Evolutionary conservation across 352 stramenopile genomes (phyloP), one percentile per base, ranked within the genome.

Genomic region (Pythium utonaiense): DNA sequence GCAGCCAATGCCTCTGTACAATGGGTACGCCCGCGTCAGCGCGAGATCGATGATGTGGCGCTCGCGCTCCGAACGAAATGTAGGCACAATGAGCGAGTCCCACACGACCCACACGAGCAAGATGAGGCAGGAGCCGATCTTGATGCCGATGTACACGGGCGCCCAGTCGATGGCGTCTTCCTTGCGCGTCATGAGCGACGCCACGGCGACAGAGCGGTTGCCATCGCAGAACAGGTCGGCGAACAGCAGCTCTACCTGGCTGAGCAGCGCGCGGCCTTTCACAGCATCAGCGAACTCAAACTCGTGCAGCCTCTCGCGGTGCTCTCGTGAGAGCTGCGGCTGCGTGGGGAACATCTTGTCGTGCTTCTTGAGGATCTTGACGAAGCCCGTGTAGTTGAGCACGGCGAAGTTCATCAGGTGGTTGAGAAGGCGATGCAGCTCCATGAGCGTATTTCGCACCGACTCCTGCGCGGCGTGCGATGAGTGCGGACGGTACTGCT

Each of bases 311-410:
- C 73, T 76, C 17, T 50, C 48, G 51, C 74, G 74, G 57, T 90
- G 71, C 22, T 83, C 54, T 10, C 55, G 42, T 16, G 60, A 60
- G 10, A 84, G 64, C 28, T 73, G 62, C 31, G 73, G 66, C 54
- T 74, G 66, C 21, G 83, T 69, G 1, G 71, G 71, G 36, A 83
- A 77, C 60, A 82, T 79, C 53, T 98, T 98, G 71, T 98, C 95
- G 69, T 98, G 91, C 57, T 98, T 98, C 69, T 99, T 98, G 28
- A 98, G 67, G 63, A 99, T 98, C 72, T 99, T 99, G 21, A 99
- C 83, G 68, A 98, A 98, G 14, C 88, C 97, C 0, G 96, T 99
- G 73, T 98, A 99, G 65, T 99, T 99, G 54, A 99, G 84, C 61
- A 99, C 91, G 27, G 92, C 84, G 79, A 96, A 99, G 72, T 99